Evolutionary conservation across 768 basidiomycete genomes (phyloP).

Genomic region (Boletus patriciae): DNA sequence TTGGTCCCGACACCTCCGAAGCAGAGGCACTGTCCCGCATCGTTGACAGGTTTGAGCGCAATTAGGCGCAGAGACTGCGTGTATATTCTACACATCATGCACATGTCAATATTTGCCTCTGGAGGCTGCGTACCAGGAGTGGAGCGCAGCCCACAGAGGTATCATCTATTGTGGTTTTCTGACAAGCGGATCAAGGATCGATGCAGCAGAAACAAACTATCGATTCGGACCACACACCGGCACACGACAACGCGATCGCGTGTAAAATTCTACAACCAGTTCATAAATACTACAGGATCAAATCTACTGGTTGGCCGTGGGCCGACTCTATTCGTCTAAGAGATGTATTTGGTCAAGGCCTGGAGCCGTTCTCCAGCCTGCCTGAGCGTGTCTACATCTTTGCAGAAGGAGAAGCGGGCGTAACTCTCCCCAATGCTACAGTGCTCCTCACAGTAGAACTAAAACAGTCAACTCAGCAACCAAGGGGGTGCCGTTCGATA

Average conservation of each 20-base stretch:
- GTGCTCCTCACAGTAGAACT: slow-evolving; percentile 95
- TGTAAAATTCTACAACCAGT: not conserved
- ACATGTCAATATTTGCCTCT: not conserved
- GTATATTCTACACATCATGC: not conserved
- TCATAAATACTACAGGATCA: not conserved
- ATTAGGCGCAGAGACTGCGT: not conserved
- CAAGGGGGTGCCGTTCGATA: not conserved
- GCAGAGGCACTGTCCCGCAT: slow-evolving; percentile 67
- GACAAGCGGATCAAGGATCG: not conserved
- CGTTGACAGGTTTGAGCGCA: slow-evolving; percentile 51
- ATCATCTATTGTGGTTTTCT: not conserved
- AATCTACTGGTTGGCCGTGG: not conserved
- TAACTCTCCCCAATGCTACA: slow-evolving; percentile 82
- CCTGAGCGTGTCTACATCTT: slow-evolving; percentile 82
- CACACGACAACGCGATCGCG: not conserved
- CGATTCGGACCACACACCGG: not conserved
- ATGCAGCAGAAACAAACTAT: not conserved
- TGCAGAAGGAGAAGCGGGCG: slow-evolving; percentile 93
- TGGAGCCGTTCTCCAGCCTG: slow-evolving; percentile 82
- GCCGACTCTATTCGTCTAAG: slow-evolving; percentile 9
- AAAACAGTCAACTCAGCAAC: slow-evolving; percentile 11
- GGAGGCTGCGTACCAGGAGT: no score
- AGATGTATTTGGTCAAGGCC: slow-evolving; percentile 65
- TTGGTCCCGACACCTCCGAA: slow-evolving; percentile 37
- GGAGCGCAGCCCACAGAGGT: no score